Conservation (phyloP, 768 basidiomycete genomes). For the Trametes sanguinea region DNA sequence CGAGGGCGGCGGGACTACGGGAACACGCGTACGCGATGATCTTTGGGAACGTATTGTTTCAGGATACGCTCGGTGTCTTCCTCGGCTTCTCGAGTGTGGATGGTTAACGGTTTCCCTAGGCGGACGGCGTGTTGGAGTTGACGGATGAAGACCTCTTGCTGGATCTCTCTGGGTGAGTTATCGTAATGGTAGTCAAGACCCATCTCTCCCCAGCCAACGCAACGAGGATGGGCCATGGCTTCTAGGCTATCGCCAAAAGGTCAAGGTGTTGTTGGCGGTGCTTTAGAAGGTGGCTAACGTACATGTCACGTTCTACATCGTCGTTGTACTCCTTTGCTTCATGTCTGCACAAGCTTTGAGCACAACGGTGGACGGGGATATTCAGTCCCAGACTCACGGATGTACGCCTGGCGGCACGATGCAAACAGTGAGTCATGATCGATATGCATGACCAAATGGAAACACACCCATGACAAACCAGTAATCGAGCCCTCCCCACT, state of each 20-base stretch:
- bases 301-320: conserved; percentile 70
- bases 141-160: conserved; percentile 63
- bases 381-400: conserved; percentile 49
- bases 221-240: conserved; percentile 78
- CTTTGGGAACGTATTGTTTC: conserved; percentile 71
- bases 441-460: too few relatives aligned
- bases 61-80: conserved; percentile 78
- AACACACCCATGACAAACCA: conserved; percentile 78
- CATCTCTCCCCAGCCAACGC: conserved; percentile 89
- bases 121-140: conserved; percentile 71
- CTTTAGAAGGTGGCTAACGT: conserved; percentile 30
- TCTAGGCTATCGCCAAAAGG: conserved; percentile 48
- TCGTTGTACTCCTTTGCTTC: conserved; percentile 71
- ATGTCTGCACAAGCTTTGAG: conserved; percentile 47
- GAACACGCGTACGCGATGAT: conserved; percentile 54
- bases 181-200: conserved; percentile 87
- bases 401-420: conserved; percentile 57
- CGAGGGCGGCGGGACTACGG: neutral
- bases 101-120: conserved; percentile 76
- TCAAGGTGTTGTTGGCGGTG: neutral
- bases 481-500: conserved; percentile 74
- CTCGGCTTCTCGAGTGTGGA: conserved; percentile 87
- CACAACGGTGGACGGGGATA: neutral
- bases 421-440: too few relatives aligned
- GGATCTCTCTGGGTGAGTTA: conserved; percentile 68